Evolutionary conservation across 345 rosid species (phyloP), one percentile per base, ranked within the genome.

Genomic region (Citropsis articulata): DNA sequence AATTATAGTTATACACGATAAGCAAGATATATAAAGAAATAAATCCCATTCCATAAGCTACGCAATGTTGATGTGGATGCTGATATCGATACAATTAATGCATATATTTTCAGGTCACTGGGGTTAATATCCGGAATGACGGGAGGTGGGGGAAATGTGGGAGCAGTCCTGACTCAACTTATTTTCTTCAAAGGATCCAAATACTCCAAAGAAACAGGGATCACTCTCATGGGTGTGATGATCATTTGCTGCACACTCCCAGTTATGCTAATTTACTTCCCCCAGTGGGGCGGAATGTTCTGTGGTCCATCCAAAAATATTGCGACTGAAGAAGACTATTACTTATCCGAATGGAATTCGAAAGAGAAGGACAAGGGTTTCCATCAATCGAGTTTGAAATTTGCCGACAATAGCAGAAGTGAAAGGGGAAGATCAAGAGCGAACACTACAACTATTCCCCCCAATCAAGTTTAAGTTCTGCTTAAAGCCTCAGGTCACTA

Each of bases 261-360:
- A 9, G 78, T 88, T n/a, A 82, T 86, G 25, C 72, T 95, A 0
- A 84, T 93, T 27, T 78, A 91, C 80, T 95, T 95, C 82, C 99
- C 99, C 5, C 97, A 93, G 55, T 93, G 99, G 99, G 99, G 97
- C 31, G 97, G 99, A 69, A 93, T 95, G 96, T 88, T 95, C 68
- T 88, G 87, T 53, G 92, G 96, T 7, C 97, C 97, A 2, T 88
- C 89, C 5, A 48, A 72, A 40, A 80, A 82, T 31, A 53, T 72
- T 8, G 66, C 87, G 13, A 86, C 88, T 0, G 99, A 93, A 82
- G 95, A 95, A 86, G 94, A 89, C 7, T 93, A 95, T 60, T 92
- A 95, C 75, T 66, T 90, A 84, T 69, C 94, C 0, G 99, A 95
- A 65, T 93, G 99, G 99, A 86, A 24, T 57, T 8, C 79, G 1